Evolutionary conservation across 1,284 basidiomycete genomes (phyloP).

Genomic region (Irpex sp.): DNA sequence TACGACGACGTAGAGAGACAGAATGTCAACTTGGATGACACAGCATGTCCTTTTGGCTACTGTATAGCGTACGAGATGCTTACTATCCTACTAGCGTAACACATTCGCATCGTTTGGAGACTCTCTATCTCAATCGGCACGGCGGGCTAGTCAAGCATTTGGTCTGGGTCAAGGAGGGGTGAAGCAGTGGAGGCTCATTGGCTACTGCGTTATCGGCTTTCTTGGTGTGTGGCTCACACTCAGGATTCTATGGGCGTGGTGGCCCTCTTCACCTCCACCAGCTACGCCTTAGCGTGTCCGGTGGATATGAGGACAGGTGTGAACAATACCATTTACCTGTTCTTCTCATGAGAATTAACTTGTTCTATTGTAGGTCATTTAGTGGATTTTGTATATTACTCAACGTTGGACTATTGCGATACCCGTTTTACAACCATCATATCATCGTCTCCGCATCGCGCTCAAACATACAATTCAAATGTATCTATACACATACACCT

Average conservation of each 20-base stretch:
- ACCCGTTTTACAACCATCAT: background rate
- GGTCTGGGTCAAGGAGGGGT: constrained; percentile 61
- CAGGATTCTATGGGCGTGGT: constrained; percentile 32
- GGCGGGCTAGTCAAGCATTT: constrained; percentile 66
- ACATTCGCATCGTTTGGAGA: constrained; percentile 61
- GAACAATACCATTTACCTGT: too few species aligned
- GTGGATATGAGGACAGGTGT: background rate
- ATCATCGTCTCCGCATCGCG: background rate
- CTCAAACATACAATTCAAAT: background rate
- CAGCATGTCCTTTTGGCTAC: constrained; percentile 43
- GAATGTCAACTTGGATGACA: constrained; percentile 70
- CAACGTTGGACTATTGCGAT: background rate
- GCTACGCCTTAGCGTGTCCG: background rate
- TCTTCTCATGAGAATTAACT: too few species aligned
- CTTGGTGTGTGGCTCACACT: constrained; percentile 44
- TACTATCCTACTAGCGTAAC: constrained; percentile 45
- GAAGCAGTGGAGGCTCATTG: constrained; percentile 63
- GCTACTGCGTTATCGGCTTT: constrained; percentile 47
- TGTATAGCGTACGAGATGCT: background rate
- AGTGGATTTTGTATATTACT: background rate
- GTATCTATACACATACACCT: constrained; percentile 49
- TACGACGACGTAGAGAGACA: constrained; percentile 80
- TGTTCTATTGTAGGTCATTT: background rate
- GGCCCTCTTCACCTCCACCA: constrained; percentile 15
- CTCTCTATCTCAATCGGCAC: constrained; percentile 59